These are phyloP conservation scores for Pyrrhoderma lamaoense DNA, from an alignment of 1,284 basidiomycete species.

Conservation along the genomic window DNA sequence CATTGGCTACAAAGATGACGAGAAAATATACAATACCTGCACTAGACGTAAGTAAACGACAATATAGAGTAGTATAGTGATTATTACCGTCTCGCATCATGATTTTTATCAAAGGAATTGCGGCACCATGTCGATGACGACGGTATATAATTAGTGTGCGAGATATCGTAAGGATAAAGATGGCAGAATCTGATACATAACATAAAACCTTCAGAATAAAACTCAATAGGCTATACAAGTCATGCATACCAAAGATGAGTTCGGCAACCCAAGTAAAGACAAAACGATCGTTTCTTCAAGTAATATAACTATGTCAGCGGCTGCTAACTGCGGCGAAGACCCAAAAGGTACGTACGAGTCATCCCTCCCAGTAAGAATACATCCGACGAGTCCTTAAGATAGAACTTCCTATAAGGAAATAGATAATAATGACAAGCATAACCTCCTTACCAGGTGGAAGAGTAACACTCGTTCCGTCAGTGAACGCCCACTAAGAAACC, in stretches of 20 bases:
- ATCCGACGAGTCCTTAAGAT: constrained; percentile 13
- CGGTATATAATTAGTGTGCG: constrained; percentile 15
- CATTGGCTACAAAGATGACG: constrained; percentile 15
- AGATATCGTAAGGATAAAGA: constrained; percentile 15
- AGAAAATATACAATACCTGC: constrained; percentile 15
- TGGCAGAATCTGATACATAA: constrained; percentile 1
- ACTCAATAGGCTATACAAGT: not conserved
- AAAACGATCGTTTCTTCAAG: constrained; percentile 11
- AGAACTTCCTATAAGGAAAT: not conserved
- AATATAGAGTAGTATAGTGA: not conserved
- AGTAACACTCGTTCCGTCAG: constrained; percentile 15
- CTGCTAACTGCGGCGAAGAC: not conserved
- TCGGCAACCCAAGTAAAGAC: constrained; percentile 17
- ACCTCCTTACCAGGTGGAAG: constrained; percentile 11
- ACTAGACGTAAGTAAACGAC: not conserved
- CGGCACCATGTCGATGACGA: constrained; percentile 11
- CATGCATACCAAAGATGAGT: constrained; percentile 9
- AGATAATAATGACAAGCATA: not conserved
- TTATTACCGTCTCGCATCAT: constrained; percentile 17
- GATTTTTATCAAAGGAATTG: constrained; percentile 15
- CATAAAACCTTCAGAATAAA: not conserved
- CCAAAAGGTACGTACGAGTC: constrained; percentile 8
- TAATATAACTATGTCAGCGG: not conserved
- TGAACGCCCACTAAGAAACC: constrained; percentile 14
- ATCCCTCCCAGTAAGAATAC: constrained; percentile 13